These are phyloP conservation scores for Oryza meyeriana DNA, from an alignment of 176 grass and related monocot genomes.

Conservation along the genomic window DNA sequence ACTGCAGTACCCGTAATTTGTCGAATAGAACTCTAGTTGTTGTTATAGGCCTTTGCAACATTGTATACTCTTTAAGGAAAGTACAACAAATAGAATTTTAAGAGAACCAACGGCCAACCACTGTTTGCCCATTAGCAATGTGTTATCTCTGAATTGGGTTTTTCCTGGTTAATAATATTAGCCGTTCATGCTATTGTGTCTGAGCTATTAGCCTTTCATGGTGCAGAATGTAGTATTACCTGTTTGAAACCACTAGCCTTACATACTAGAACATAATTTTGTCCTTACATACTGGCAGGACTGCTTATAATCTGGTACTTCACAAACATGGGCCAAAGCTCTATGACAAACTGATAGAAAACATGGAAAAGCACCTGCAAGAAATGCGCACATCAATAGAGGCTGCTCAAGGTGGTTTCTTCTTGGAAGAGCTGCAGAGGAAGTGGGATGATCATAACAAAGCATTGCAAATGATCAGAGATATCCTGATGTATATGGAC, in stretches of 20 bases:
- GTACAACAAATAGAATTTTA: not conserved
- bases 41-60: not conserved
- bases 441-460: constrained; percentile 79
- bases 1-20: not conserved
- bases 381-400: constrained; percentile 61
- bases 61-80: not conserved
- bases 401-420: constrained; percentile 56
- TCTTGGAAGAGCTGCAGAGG: constrained; percentile 67
- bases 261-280: constrained; percentile 6
- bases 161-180: not conserved
- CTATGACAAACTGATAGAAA: constrained; percentile 54
- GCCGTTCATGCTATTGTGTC: not conserved
- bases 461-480: constrained; percentile 81
- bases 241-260: not conserved
- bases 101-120: not conserved
- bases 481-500: constrained; percentile 88
- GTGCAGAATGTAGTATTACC: constrained; percentile 15
- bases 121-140: not conserved
- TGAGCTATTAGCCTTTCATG: not conserved
- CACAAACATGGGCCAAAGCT: constrained; percentile 67
- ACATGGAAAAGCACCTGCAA: constrained; percentile 67
- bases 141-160: not conserved
- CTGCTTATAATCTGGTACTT: constrained; percentile 79
- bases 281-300: constrained; percentile 42
- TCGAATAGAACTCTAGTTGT: not conserved